Base-by-base conservation (phyloP, 108 stramenopile genomes). In the Skeletonema marinoi region DNA sequence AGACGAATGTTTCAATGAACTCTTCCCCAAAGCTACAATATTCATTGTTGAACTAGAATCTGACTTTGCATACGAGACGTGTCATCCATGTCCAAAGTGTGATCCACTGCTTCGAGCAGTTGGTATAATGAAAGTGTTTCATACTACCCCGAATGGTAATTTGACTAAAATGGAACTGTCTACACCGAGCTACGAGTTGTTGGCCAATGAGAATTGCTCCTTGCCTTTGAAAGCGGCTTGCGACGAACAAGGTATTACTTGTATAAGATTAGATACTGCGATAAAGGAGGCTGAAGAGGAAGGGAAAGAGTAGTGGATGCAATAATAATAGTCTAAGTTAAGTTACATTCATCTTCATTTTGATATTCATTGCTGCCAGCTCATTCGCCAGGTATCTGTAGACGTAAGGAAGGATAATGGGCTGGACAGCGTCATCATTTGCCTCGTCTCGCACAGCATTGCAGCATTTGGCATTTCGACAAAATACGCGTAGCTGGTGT, bases 351-450 rank as follows among this genome's bases (percentile, higher is more conserved):
- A 98, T 84, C 48, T 89, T 93, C 83, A 99, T 78, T 76, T 97
- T 98, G 72, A 99, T 92, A 58, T 96, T 96, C 99, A 99, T 99
- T 7, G 87, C 98, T 14, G 97, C 98, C 10, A 99, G 89, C 84
- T 99, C 99, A 68, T 99, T 98, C 21, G 90, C 92, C 59, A 99
- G 88, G 69, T 99, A 99, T 65, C 98, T 88, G 80, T 96, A 99
- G 44, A 99, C 98, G 75, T 98, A 99, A 2, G 99, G 99, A 66
- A 99, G 84, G 68, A 96, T 86, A 30, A 98, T 89, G 13, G 98
- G 92, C 72, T 94, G 90, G 25, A 96, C 90, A 10, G 87, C 71
- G 64, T 89, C 91, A 68, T 95, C 94, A 60, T 90, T 92, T 38
- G 83, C 91, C 17, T 85, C 88, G 31, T 92, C 90, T 51, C 81